Percentiles rank a stretch among this genome's conserved stretches.
Conservation (phyloP, 2,329 filamentous ascomycete genomes). For the Fusarium tjaetaba region DNA sequence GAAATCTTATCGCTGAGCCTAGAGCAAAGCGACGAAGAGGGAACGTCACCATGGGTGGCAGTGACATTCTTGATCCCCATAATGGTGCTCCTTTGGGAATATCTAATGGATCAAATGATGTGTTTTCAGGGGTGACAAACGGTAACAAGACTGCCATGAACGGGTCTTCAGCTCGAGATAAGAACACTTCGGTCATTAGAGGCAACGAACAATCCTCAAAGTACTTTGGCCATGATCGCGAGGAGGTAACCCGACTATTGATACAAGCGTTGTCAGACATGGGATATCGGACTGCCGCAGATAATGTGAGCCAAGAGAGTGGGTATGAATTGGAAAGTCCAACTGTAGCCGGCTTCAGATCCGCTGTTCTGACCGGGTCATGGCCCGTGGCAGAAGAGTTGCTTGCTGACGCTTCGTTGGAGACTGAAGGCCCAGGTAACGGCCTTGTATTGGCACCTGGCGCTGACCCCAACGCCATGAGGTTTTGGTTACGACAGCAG, state of each 20-base stretch:
- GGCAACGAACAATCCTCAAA: constrained; percentile 38
- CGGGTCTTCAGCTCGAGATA: constrained; percentile 58
- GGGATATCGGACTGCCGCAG: constrained; percentile 83
- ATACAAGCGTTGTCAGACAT: constrained; percentile 92
- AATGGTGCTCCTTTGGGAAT: constrained; percentile 62
- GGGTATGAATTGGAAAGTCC: constrained; percentile 88
- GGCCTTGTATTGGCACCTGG: constrained; percentile 80
- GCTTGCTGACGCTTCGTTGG: constrained; percentile 66
- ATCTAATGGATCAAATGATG: constrained; percentile 56
- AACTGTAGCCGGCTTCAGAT: constrained; percentile 86
- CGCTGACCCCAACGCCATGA: constrained; percentile 81
- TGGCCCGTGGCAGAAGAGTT: constrained; percentile 89
- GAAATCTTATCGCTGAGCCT: constrained; percentile 23
- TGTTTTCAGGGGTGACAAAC: constrained; percentile 52
- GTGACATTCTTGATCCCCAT: constrained; percentile 58
- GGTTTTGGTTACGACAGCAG: constrained; percentile 89
- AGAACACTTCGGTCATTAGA: constrained; percentile 20
- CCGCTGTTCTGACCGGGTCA: constrained; percentile 79
- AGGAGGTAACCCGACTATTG: constrained; percentile 91
- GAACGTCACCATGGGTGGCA: constrained; percentile 70
- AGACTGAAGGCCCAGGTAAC: constrained; percentile 52
- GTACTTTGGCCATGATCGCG: constrained; percentile 88
- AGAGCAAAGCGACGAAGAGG: constrained; percentile 66
- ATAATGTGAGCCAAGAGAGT: constrained; percentile 80
- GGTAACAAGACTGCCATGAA: constrained; percentile 64